phyloP scores from a whole-genome alignment of 2,329 filamentous ascomycete genomes.

The Aspergillus texensis region DNA sequence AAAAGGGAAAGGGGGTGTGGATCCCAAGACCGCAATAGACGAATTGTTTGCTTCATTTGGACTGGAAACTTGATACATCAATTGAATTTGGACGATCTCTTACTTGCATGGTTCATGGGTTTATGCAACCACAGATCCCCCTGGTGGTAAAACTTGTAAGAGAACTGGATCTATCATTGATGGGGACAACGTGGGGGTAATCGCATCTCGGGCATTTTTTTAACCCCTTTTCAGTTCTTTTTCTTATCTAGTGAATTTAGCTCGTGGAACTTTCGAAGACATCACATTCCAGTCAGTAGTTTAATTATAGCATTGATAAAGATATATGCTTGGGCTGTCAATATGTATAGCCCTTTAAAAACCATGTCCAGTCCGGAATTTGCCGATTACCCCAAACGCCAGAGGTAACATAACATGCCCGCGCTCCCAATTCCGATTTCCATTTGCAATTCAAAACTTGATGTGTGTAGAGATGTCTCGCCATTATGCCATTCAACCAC shows the following conservation, averaged over 20 bases:
- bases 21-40: neutral
- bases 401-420: neutral
- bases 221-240: neutral
- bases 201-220: neutral
- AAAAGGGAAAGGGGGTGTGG: constrained; percentile 1
- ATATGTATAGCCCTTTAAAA: constrained; percentile 2
- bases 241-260: neutral
- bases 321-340: neutral
- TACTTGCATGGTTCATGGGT: neutral
- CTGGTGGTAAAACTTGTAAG: neutral
- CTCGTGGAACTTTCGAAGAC: neutral
- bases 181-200: too few species aligned
- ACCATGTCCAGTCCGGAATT: neutral
- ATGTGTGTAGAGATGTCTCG: constrained; percentile 13
- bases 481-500: constrained; percentile 7
- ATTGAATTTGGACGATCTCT: neutral
- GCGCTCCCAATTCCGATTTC: neutral
- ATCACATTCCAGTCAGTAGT: too few species aligned
- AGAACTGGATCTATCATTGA: neutral
- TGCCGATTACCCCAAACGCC: constrained; percentile 7
- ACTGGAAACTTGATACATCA: neutral
- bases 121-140: neutral
- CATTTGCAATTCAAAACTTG: constrained; percentile 1
- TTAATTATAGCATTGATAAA: neutral
- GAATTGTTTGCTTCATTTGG: neutral